phyloP scores from a whole-genome alignment of 768 basidiomycete genomes.

The Suillus fuscotomentosus region DNA sequence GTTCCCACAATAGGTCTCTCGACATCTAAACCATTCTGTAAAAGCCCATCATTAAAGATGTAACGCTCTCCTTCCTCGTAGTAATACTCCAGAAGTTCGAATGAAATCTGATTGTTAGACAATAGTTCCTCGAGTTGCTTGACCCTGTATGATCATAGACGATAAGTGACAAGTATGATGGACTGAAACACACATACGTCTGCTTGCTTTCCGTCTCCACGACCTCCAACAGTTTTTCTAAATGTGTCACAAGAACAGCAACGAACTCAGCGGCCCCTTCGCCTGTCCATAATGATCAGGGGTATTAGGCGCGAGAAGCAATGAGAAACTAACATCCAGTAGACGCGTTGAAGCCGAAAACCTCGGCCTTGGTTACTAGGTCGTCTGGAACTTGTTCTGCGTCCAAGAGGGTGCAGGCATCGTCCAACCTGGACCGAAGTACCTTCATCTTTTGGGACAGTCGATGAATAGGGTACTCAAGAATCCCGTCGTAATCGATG shows the following conservation, averaged over 20 bases:
- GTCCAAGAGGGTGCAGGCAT: not conserved
- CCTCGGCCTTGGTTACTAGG: not conserved
- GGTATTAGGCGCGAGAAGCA: not conserved
- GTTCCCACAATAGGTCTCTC: not conserved
- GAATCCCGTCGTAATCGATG: not conserved
- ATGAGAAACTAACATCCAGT: not conserved
- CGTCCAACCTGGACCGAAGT: not conserved
- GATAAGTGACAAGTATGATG: not conserved
- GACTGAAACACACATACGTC: not conserved
- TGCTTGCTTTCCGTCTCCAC: not conserved
- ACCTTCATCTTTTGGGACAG: not conserved
- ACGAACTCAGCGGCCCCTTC: not conserved
- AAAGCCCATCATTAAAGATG: not conserved
- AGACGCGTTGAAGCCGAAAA: not conserved
- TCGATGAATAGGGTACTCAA: not conserved
- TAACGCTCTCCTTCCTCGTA: not conserved
- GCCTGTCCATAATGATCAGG: not conserved
- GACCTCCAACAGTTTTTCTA: not conserved
- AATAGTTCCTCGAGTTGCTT: not conserved
- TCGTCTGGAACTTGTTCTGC: not conserved
- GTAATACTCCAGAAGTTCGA: constrained; percentile 2
- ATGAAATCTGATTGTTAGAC: not conserved
- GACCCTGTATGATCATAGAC: not conserved
- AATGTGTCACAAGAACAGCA: not conserved
- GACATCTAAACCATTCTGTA: not conserved